Percentiles rank a stretch among this genome's conserved stretches.
Evolutionary conservation across 75 land plant species (phyloP).

Genomic region (Picea sitchensis): DNA sequence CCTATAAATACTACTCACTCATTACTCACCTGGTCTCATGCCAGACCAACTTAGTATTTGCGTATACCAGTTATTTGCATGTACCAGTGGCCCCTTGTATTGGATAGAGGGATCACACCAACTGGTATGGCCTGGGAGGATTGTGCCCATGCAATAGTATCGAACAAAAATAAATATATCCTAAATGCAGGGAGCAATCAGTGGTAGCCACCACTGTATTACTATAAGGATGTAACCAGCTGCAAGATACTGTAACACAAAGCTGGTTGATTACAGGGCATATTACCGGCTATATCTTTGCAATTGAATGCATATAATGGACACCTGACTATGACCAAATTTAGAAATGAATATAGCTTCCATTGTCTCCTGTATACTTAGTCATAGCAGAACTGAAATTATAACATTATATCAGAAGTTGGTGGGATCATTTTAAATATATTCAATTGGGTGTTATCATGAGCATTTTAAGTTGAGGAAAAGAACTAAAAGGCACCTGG

Average conservation of each 20-base stretch:
- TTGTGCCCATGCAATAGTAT: not conserved
- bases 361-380: not conserved
- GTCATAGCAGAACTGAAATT: not conserved
- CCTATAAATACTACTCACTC: no score
- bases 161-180: not conserved
- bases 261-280: not conserved
- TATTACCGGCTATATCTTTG: not conserved
- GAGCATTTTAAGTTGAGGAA: not conserved
- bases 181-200: no score
- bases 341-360: not conserved
- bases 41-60: no score
- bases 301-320: not conserved
- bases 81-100: not conserved
- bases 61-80: no score
- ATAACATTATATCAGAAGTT: not conserved
- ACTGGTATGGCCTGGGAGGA: not conserved
- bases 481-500: conserved; percentile 35
- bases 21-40: no score
- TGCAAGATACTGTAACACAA: not conserved
- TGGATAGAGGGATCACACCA: not conserved
- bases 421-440: not conserved
- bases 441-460: not conserved
- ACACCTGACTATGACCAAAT: not conserved
- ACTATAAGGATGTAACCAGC: no score
- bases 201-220: no score